phyloP scores from a whole-genome alignment of 306 rosid species.

The Delonix regia region DNA sequence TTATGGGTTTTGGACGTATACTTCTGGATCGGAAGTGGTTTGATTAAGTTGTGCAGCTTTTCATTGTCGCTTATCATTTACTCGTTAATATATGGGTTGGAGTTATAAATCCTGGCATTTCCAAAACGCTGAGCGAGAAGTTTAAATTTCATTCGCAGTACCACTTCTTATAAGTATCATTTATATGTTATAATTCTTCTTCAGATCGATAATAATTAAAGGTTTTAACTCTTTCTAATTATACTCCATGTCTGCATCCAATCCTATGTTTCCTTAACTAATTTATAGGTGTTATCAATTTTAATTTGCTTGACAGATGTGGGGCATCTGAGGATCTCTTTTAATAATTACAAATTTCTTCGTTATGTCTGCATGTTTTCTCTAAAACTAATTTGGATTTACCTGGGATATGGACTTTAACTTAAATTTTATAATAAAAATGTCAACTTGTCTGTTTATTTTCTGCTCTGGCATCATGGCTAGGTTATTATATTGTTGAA shows the following conservation, averaged over 20 bases:
- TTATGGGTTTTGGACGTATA: constrained; percentile 5
- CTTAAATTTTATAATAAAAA: no score
- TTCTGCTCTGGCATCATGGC: no score
- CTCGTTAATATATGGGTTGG: constrained; percentile 1
- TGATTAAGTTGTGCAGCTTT: neutral
- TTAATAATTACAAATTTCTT: neutral
- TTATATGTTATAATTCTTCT: constrained; percentile 17
- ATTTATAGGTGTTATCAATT: neutral
- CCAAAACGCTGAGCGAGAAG: constrained; percentile 24
- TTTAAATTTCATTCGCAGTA: neutral
- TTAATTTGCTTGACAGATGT: constrained; percentile 21
- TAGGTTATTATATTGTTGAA: no score
- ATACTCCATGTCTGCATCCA: neutral
- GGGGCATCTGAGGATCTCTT: constrained; percentile 21
- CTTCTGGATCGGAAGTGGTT: constrained; percentile 27
- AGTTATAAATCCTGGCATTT: constrained; percentile 11
- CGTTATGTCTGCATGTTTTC: no score
- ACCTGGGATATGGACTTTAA: no score
- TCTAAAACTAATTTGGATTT: no score
- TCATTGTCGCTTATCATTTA: neutral
- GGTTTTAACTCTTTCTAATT: constrained; percentile 7
- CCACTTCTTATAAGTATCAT: neutral
- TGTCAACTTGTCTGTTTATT: no score
- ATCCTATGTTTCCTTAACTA: neutral
- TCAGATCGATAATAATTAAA: neutral